A percentile compares a stretch with the other conserved stretches of the same genome.
phyloP scores from a whole-genome alignment of 179 eudicot genomes.

The Beta lomatogona region DNA sequence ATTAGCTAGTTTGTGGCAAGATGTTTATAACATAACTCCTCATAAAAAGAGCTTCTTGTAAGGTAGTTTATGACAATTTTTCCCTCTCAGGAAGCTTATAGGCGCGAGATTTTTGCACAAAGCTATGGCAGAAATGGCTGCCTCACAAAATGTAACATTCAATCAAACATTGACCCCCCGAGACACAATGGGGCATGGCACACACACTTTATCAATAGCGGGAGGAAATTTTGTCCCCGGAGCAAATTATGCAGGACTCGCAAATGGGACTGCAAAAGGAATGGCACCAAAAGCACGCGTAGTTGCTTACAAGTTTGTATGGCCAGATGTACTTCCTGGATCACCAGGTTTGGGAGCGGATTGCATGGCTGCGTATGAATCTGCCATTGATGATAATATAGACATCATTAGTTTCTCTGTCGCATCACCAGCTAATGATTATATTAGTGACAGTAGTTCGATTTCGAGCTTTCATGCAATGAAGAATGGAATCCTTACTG shows the following conservation, averaged over 20 bases:
- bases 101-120: constrained; percentile 28
- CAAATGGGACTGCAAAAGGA: constrained; percentile 13
- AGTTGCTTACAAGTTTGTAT: constrained; percentile 18
- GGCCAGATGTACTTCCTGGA: background rate
- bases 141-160: background rate
- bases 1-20: too few relatives aligned
- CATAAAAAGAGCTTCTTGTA: too few relatives aligned
- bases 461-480: constrained; percentile 12
- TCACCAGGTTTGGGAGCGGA: background rate
- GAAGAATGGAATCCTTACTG: background rate
- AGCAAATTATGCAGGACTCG: background rate
- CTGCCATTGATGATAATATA: constrained; percentile 18
- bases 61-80: too few relatives aligned
- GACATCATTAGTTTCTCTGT: constrained; percentile 1
- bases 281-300: constrained; percentile 22
- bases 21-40: too few relatives aligned
- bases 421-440: background rate
- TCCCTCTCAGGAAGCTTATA: constrained; percentile 27
- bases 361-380: constrained; percentile 10
- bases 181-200: constrained; percentile 22
- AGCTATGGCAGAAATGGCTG: background rate
- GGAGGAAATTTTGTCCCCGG: constrained; percentile 12
- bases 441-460: background rate
- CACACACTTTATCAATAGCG: constrained; percentile 22
- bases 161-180: constrained; percentile 8